Percentiles rank a stretch among this genome's conserved stretches.
phyloP scores from a whole-genome alignment of 1,139 yeast species.

The Zygosaccharomyces sapae region DNA sequence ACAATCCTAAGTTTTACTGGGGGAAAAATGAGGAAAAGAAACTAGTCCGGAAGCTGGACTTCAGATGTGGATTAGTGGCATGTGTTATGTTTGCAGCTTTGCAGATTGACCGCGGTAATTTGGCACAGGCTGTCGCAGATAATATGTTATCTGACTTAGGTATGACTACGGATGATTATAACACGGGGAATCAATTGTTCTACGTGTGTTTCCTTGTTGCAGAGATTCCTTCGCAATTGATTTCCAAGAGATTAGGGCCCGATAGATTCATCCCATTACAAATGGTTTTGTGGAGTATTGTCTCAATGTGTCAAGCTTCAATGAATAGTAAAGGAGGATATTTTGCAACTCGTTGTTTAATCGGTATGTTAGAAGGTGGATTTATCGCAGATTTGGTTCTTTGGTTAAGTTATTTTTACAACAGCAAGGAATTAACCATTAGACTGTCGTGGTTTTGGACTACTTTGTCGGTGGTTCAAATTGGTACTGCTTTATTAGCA shows the following conservation, averaged over 20 bases:
- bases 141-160: conserved; percentile 44
- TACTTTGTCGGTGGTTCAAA: conserved; percentile 31
- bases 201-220: conserved; percentile 44
- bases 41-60: conserved; percentile 43
- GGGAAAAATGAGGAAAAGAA: conserved; percentile 42
- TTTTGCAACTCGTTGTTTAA: conserved; percentile 42
- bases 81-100: conserved; percentile 48
- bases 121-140: conserved; percentile 49
- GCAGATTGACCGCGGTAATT: conserved; percentile 50
- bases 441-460: conserved; percentile 49
- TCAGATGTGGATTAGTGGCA: conserved; percentile 44
- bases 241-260: conserved; percentile 51
- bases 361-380: conserved; percentile 52
- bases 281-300: conserved; percentile 48
- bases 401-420: conserved; percentile 53
- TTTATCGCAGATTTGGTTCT: conserved; percentile 51
- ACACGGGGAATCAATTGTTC: conserved; percentile 46
- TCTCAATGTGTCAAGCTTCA: conserved; percentile 45
- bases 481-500: conserved; percentile 41
- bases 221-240: conserved; percentile 52
- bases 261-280: conserved; percentile 53
- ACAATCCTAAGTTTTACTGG: conserved; percentile 51
- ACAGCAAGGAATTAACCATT: conserved; percentile 44
- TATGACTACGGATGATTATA: conserved; percentile 47
- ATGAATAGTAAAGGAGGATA: conserved; percentile 40